phyloP scores from a whole-genome alignment of 2,329 filamentous ascomycete genomes.

The Onygena corvina region DNA sequence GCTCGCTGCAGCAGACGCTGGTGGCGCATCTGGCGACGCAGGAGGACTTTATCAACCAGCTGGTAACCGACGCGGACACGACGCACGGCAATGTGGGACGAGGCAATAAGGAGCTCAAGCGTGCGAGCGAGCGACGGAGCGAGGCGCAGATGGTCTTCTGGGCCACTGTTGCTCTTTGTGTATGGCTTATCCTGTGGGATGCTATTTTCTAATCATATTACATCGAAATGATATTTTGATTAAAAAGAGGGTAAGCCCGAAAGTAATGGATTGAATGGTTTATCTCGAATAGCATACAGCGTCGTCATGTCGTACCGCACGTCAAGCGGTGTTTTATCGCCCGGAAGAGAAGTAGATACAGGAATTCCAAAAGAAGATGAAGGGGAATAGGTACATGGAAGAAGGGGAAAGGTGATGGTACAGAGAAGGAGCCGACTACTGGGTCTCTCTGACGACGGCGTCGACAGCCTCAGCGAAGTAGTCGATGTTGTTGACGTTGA shows the following conservation, averaged over 20 bases:
- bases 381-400: too few relatives aligned
- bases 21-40: conserved; percentile 76
- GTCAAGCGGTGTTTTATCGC: too few relatives aligned
- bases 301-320: too few relatives aligned
- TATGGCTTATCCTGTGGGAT: conserved; percentile 67
- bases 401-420: too few relatives aligned
- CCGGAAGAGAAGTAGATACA: too few relatives aligned
- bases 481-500: conserved; percentile 83
- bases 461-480: conserved; percentile 87
- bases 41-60: conserved; percentile 74
- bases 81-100: conserved; percentile 78
- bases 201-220: conserved; percentile 47
- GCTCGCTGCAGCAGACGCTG: conserved; percentile 79
- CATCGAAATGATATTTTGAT: too few relatives aligned
- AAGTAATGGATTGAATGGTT: too few relatives aligned
- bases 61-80: conserved; percentile 69
- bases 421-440: too few relatives aligned
- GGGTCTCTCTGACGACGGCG: conserved; percentile 54
- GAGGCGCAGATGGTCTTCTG: conserved; percentile 69
- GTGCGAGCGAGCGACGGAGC: conserved; percentile 60
- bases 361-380: too few relatives aligned
- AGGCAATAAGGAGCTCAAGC: conserved; percentile 84
- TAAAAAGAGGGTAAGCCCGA: too few relatives aligned
- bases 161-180: conserved; percentile 62
- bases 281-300: too few relatives aligned